Evolutionary conservation across 768 basidiomycete species (phyloP).

Genomic region (Suillus variegatus): DNA sequence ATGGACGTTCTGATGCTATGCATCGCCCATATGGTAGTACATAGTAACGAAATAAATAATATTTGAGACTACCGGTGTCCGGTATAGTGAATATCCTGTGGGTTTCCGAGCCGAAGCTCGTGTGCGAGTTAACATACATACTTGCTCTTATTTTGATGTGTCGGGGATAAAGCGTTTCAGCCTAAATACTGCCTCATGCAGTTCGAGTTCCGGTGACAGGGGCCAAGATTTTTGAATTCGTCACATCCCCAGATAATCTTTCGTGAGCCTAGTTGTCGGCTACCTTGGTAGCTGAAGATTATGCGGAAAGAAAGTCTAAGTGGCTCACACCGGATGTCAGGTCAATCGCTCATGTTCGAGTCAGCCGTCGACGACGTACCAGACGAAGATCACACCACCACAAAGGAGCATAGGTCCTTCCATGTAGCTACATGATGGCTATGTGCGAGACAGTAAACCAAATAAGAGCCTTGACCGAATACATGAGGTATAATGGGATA

Average conservation of each 20-base stretch:
- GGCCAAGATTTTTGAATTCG: not conserved
- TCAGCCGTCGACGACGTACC: not conserved
- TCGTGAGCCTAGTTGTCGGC: not conserved
- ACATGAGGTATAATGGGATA: slow-evolving; percentile 33
- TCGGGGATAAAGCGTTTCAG: not conserved
- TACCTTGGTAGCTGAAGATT: not conserved
- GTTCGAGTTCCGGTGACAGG: not conserved
- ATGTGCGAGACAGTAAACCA: slow-evolving; percentile 28
- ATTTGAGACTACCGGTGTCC: not conserved
- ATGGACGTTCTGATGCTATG: not conserved
- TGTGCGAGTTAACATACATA: not conserved
- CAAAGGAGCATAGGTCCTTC: not conserved
- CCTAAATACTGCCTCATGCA: not conserved
- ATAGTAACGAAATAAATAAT: not conserved
- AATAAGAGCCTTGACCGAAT: slow-evolving; percentile 20
- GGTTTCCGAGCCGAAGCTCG: not conserved
- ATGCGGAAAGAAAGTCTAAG: not conserved
- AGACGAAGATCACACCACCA: not conserved
- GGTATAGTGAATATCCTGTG: not conserved
- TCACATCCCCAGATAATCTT: not conserved
- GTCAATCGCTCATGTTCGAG: not conserved
- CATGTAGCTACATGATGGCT: slow-evolving; percentile 14
- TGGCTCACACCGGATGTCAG: not conserved
- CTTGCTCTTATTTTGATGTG: not conserved
- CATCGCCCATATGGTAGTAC: not conserved